Conservation (phyloP, 2,329 filamentous ascomycete species). For the Iodosphaeria phyllophila region DNA sequence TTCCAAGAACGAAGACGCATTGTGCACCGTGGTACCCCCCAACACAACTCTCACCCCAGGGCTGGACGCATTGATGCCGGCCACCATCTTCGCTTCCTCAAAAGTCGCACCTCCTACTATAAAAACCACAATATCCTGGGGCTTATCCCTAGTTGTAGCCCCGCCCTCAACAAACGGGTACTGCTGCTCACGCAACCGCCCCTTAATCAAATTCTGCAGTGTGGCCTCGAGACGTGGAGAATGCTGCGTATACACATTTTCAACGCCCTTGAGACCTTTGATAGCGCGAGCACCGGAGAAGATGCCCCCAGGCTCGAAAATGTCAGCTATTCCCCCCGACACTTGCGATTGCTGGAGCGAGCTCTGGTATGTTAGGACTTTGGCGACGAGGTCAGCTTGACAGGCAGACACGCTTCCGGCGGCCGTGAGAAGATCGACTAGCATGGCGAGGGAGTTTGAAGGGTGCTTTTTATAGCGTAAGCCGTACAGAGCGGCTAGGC, state of each 20-base stretch:
- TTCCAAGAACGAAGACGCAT: conserved; percentile 72
- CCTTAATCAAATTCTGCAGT: conserved; percentile 84
- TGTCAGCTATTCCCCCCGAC: conserved; percentile 67
- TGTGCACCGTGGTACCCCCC: conserved; percentile 76
- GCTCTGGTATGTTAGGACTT: conserved; percentile 68
- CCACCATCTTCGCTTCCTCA: conserved; percentile 90
- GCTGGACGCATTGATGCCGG: conserved; percentile 81
- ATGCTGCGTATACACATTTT: conserved; percentile 98
- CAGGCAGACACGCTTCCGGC: conserved; percentile 64
- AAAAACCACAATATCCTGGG: conserved; percentile 90
- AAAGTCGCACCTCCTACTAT: conserved; percentile 89
- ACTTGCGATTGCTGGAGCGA: conserved; percentile 65
- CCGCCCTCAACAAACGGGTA: conserved; percentile 90
- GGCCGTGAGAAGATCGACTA: conserved; percentile 71
- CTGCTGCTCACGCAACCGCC: conserved; percentile 64
- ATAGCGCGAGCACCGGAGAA: conserved; percentile 80
- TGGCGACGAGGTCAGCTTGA: conserved; percentile 61
- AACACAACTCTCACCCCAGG: conserved; percentile 80
- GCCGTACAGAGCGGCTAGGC: conserved; percentile 84
- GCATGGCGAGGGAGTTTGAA: conserved; percentile 63
- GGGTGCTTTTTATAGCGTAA: conserved; percentile 79
- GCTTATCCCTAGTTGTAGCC: conserved; percentile 77
- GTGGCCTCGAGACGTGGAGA: conserved; percentile 75
- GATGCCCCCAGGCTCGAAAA: conserved; percentile 82
- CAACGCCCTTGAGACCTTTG: conserved; percentile 89